Evolutionary conservation across 371 early-diverging fungal genomes (phyloP).

Genomic region (Apophysomyces sp.): DNA sequence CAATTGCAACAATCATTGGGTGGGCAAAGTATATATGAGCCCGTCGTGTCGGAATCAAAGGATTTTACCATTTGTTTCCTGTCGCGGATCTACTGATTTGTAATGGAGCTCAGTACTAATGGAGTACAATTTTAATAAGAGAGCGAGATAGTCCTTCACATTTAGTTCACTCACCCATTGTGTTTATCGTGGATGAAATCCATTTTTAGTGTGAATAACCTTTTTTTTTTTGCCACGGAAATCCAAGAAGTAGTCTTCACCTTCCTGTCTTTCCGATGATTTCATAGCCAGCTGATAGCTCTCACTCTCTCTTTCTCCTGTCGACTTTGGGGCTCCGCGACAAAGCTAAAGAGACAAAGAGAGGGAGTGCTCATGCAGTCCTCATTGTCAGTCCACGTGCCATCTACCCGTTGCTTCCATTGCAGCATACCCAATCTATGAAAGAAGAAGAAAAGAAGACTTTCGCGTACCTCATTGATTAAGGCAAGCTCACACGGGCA

Average conservation of each 20-base stretch:
- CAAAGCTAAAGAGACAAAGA: background rate
- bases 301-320: background rate
- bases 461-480: no score
- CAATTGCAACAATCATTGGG: no score
- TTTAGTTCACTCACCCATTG: background rate
- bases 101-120: background rate
- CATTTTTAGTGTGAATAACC: background rate
- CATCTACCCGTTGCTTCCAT: no score
- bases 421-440: no score
- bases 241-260: background rate
- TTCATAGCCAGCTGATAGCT: background rate
- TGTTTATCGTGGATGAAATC: background rate
- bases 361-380: no score
- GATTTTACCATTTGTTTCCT: background rate
- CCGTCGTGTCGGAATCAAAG: no score
- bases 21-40: no score
- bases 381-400: no score
- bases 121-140: no score
- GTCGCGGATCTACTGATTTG: background rate
- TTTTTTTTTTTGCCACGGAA: background rate
- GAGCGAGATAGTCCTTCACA: background rate
- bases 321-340: background rate
- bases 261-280: background rate
- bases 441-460: no score
- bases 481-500: no score